phyloP scores from a whole-genome alignment of 2,329 filamentous ascomycete species.

The Penicillium fuscoglaucum region DNA sequence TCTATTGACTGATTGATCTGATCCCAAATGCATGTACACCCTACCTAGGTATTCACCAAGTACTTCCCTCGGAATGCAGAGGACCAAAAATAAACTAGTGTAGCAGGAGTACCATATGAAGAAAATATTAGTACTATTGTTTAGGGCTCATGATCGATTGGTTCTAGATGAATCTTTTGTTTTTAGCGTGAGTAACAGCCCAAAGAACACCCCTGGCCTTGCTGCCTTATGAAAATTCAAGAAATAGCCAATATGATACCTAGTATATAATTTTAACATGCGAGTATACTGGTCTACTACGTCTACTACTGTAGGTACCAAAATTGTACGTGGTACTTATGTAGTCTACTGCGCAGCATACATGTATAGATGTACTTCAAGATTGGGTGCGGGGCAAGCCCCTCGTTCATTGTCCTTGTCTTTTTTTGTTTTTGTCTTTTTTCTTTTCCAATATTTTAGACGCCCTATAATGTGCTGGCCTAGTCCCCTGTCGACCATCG shows the following conservation, averaged over 20 bases:
- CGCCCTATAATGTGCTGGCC: slow-evolving; percentile 6
- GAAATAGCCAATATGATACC: slow-evolving; percentile 11
- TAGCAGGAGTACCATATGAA: background rate
- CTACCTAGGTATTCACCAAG: background rate
- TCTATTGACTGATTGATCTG: background rate
- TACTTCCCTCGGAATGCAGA: background rate
- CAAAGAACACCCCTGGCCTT: slow-evolving; percentile 11
- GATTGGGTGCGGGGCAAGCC: slow-evolving; percentile 8
- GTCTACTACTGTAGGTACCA: slow-evolving; percentile 8
- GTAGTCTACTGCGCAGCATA: slow-evolving; percentile 6
- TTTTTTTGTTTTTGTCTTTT: background rate
- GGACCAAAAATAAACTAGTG: background rate
- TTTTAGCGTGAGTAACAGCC: slow-evolving; percentile 13
- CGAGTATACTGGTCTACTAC: background rate
- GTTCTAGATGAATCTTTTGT: slow-evolving; percentile 24
- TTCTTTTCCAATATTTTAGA: background rate
- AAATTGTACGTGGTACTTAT: background rate
- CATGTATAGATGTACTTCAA: slow-evolving; percentile 1
- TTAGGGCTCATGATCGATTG: slow-evolving; percentile 23
- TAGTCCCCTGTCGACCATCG: slow-evolving; percentile 12
- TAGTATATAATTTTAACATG: background rate
- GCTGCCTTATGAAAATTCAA: slow-evolving; percentile 9
- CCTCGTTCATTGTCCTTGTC: background rate
- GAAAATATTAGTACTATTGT: slow-evolving; percentile 5
- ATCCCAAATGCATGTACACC: background rate